Evolutionary conservation across 768 basidiomycete genomes (phyloP), one percentile per base, ranked within the genome.

Genomic region (Suillus discolor): DNA sequence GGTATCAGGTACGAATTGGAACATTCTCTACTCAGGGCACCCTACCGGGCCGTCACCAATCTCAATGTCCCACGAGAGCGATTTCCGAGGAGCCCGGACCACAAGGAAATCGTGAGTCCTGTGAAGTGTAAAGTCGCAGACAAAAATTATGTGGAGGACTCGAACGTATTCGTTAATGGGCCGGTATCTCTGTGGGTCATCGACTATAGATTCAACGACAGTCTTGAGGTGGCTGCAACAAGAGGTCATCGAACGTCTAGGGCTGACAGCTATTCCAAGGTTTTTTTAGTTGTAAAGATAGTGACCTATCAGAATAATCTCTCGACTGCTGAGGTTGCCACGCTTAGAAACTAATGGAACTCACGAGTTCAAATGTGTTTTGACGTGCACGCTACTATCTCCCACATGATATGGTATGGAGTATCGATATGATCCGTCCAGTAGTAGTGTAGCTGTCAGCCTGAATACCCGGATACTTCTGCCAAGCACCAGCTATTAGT

Each of bases 11-110:
- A 73, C 68, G 16, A 62, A 77, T 49, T 77, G 75, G 71, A 82
- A 82, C 62, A 68, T 81, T 8, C 65, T 75, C 18, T 80, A 82
- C 78, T 61, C 75, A 79, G 13, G 74, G 71, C 77, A 81, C 69
- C 81, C 80, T 9, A 77, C 75, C 34, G 79, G 79, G 28, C 55
- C 38, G 42, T 6, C 15, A 25, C n/a, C 36, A 36, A 63, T 20
- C 38, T 63, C 28, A 39, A 62, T 57, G 25, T 36, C 28, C 31
- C 44, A 42, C 39, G n/a, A 42, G 9, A 51, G 23, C 5, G 23
- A 60, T 64, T 41, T 16, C 39, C 54, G 18, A 38, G 61, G 63
- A 62, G 28, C 20, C 6, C n/a, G 44, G 25, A 54, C 51, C 28
- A 2, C 25, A 53, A 53, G 3, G 16, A 28, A 9, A 53, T 3